Evolutionary conservation across 768 basidiomycete genomes (phyloP), one percentile per base, ranked within the genome.

Genomic region (Pulveroboletus sp.): DNA sequence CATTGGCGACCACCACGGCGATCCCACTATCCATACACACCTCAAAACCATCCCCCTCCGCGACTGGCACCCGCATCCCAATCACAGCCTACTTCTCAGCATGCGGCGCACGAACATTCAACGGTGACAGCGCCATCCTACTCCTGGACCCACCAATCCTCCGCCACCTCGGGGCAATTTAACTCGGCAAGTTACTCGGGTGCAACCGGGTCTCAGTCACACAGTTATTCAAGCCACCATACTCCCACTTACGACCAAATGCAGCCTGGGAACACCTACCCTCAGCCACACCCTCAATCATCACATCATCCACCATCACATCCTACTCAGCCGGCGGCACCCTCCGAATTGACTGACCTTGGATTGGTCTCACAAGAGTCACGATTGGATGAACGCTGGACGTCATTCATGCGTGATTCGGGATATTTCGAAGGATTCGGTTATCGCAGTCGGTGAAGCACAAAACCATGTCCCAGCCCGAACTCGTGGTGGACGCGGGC

Each of bases 351-450:
- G 16, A 76, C 80, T 0, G 75, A 80, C 47, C 72, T 86, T 4
- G 85, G 85, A 7, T 67, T 86, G 22, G 80, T 81, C 5, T 69
- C 82, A 10, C 70, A 78, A 20, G 76, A 76, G 50, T 78, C 79
- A 37, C 68, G 78, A 31, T 58, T 82, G 32, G 79, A 80, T 43
- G 78, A 79, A 58, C 68, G 79, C 20, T 83, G 82, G 82, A 75
- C 75, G 47, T 76, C 75, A 24, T 82, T 83, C 57, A 79, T 83
- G 79, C 76, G 77, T 20, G 76, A 82, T 47, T 78, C 76, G 8
- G 77, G 80, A 3, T 69, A 73, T 52, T 61, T 76, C 27, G 73
- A 71, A 50, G 65, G 63, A 13, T 67, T 65, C 29, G 65, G 63
- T 6, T 67, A 61, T 43, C 56, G 67, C 22, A 19, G 37, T 43